Percentiles rank a stretch among this genome's conserved stretches.
These are phyloP conservation scores for Neurospora discreta DNA, from an alignment of 495 filamentous ascomycete genomes.

Conservation along the genomic window DNA sequence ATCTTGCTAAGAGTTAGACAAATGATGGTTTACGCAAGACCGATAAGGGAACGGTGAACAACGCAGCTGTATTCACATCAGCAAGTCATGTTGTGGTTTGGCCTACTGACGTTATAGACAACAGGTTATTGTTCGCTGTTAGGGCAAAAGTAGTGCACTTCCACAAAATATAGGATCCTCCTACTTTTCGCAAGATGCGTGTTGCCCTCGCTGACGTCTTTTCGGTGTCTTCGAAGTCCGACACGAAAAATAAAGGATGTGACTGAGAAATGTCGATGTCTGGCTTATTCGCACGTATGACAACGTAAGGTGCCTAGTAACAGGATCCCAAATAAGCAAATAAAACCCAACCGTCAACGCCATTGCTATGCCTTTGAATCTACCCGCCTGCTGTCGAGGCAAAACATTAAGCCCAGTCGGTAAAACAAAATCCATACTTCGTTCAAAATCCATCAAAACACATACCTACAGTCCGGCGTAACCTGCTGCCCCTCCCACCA, in stretches of 20 bases:
- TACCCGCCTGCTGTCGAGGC: not conserved
- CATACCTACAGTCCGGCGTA: not conserved
- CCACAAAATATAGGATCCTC: not conserved
- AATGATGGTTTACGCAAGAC: not conserved
- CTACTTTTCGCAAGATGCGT: not conserved
- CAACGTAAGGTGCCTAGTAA: not conserved
- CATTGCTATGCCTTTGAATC: conserved; percentile 10
- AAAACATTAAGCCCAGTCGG: not conserved
- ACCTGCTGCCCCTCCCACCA: not conserved
- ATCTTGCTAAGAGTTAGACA: not conserved
- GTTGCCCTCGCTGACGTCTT: too few relatives aligned
- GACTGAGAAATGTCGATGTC: not conserved
- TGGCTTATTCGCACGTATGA: not conserved
- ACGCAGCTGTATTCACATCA: not conserved
- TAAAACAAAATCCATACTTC: not conserved
- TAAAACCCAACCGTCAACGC: conserved; percentile 3
- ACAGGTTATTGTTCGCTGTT: not conserved
- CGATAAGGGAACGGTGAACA: not conserved
- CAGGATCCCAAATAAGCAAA: not conserved
- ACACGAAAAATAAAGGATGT: too few relatives aligned
- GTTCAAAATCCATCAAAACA: not conserved
- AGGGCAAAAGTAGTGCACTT: not conserved
- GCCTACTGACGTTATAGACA: not conserved
- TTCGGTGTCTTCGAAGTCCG: too few relatives aligned
- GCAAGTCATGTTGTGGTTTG: not conserved